Evolutionary conservation across 768 basidiomycete species (phyloP).

Genomic region (Pseudohyphozyma bogoriensis): DNA sequence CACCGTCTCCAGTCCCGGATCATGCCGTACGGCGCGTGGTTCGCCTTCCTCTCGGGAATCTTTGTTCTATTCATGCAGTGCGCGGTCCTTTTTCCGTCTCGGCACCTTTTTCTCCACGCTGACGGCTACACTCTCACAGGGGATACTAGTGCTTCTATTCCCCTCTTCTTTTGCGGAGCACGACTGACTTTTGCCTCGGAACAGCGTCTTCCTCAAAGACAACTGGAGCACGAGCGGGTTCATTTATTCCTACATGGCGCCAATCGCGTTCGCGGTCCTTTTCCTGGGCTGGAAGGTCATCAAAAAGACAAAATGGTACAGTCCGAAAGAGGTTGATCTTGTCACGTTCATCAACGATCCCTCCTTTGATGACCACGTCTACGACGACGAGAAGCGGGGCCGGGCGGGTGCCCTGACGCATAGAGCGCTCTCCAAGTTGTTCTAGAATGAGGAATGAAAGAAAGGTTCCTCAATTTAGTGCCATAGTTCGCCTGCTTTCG

Average conservation of each 20-base stretch:
- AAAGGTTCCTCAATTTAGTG: too few species aligned
- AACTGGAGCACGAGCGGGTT: constrained; percentile 35
- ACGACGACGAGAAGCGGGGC: neutral
- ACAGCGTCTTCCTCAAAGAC: constrained; percentile 36
- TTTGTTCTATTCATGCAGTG: neutral
- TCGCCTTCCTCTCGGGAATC: constrained; percentile 46
- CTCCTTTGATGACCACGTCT: neutral
- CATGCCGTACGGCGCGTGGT: constrained; percentile 48
- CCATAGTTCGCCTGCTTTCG: too few species aligned
- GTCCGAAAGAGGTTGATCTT: neutral
- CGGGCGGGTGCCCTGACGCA: too few species aligned
- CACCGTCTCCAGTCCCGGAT: neutral
- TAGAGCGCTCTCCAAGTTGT: too few species aligned
- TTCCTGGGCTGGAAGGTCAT: constrained; percentile 5
- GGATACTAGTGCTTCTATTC: neutral
- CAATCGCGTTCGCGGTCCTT: neutral
- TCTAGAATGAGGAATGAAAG: too few species aligned
- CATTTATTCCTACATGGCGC: neutral
- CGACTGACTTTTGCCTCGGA: constrained; percentile 42
- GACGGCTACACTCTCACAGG: too few species aligned
- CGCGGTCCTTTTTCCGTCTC: too few species aligned
- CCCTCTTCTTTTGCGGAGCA: constrained; percentile 21
- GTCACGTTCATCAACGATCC: constrained; percentile 1
- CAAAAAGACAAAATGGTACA: neutral
- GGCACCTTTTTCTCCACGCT: too few species aligned